phyloP scores from a whole-genome alignment of 1,139 yeast species.

The Kodamaea anthophila region DNA sequence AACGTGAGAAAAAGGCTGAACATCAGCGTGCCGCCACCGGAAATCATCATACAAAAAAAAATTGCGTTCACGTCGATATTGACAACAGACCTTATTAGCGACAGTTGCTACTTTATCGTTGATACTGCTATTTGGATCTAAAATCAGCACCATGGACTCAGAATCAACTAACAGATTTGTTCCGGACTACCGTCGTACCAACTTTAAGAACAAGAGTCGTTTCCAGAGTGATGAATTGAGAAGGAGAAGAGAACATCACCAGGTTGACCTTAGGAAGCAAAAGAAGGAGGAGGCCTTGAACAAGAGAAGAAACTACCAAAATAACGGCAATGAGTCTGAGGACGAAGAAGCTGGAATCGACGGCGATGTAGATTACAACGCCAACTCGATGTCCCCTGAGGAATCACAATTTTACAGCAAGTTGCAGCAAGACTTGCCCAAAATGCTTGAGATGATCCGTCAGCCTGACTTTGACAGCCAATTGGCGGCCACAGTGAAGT shows the following conservation, averaged over 20 bases:
- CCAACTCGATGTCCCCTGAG: slow-evolving; percentile 29
- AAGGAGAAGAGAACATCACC: slow-evolving; percentile 96
- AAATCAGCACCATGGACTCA: slow-evolving; percentile 50
- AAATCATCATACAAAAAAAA: slow-evolving; percentile 3
- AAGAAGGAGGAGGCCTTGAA: slow-evolving; percentile 92
- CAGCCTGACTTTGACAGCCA: slow-evolving; percentile 76
- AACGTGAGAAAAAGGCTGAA: slow-evolving; percentile 1
- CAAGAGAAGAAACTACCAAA: slow-evolving; percentile 74
- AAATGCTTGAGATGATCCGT: slow-evolving; percentile 75
- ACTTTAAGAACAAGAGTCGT: slow-evolving; percentile 90
- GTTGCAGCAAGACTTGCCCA: slow-evolving; percentile 73
- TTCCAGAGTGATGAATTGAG: slow-evolving; percentile 95
- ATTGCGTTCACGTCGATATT: slow-evolving; percentile 3
- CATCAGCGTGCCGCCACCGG: slow-evolving; percentile 5
- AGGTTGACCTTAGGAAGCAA: slow-evolving; percentile 92
- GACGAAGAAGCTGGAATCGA: slow-evolving; percentile 40
- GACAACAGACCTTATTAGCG: slow-evolving; percentile 1
- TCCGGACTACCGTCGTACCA: slow-evolving; percentile 96
- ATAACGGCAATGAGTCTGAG: slow-evolving; percentile 36
- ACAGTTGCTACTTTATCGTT: background rate
- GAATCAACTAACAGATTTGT: slow-evolving; percentile 82
- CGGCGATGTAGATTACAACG: slow-evolving; percentile 44
- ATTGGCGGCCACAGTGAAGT: slow-evolving; percentile 83
- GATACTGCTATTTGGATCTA: slow-evolving; percentile 1
- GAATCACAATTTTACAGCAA: slow-evolving; percentile 49